Evolutionary conservation across 192 early-diverging fungal genomes (phyloP), one percentile per base, ranked within the genome.

Genomic region (Paraglomus occultum): DNA sequence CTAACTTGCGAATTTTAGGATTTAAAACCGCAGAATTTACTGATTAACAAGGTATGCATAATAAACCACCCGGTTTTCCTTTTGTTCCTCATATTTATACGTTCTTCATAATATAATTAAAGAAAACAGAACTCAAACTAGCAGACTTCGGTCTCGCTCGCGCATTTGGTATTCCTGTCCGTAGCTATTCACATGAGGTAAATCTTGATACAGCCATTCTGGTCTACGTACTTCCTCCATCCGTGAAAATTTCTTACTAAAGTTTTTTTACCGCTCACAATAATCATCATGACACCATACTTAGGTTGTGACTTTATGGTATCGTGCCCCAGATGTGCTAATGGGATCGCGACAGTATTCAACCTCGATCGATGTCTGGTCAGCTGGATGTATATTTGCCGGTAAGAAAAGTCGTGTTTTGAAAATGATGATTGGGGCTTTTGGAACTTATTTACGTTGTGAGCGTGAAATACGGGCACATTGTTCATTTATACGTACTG

Each of bases 111-210:
- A 43, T 47, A 58, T 20, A 39, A 71, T 17, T 52, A 39, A 51
- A 78, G 82, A 85, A 85, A 67, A 89, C 91, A 51, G 89, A 92
- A 55, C 75, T 94, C 48, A 94, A 92, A 73, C 73, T 94, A 51
- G 91, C 81, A 49, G 97, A 99, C 80, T 99, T 99, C 84, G 97
- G 95, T 51, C 84, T 98, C 39, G 97, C 96, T 7, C 80, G 96
- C 23, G 97, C 96, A 8, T 96, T 96, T 80, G 97, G 96, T 20
- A 97, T 98, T 59, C 96, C 96, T 14, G 90, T 92, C 51, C 83
- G 91, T 74, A 90, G 84, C 64, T 92, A 92, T 73, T 92, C 91
- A 48, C 89, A 89, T 74, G 92, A 94, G 86, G 88, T 80, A 87
- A 20, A 73, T 43, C 3, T 38, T 4, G 15, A n/a, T 6, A 31